These are phyloP conservation scores for Epichloe sibirici DNA, from an alignment of 2,329 filamentous ascomycete species.

Conservation along the genomic window DNA sequence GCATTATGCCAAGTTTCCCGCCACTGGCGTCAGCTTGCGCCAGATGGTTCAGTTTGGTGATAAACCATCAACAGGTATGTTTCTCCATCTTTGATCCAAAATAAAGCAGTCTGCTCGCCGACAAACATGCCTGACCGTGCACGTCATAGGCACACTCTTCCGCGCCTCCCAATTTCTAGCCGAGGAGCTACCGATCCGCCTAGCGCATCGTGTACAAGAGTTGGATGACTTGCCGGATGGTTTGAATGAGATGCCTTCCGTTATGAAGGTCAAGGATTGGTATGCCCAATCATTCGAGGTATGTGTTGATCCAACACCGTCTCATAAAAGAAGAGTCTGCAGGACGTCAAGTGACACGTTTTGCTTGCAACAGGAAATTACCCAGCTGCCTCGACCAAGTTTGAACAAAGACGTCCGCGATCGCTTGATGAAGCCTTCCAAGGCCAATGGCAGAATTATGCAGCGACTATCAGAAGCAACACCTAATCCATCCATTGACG, in stretches of 20 bases:
- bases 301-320: conserved; percentile 18
- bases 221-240: conserved; percentile 86
- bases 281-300: conserved; percentile 99
- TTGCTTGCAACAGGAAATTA: conserved; percentile 63
- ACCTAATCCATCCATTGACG: conserved; percentile 76
- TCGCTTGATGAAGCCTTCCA: conserved; percentile 59
- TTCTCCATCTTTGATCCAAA: conserved; percentile 40
- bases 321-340: not conserved
- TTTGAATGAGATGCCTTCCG: conserved; percentile 94
- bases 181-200: conserved; percentile 91
- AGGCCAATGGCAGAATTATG: conserved; percentile 43
- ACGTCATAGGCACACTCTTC: conserved; percentile 69
- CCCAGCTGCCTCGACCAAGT: conserved; percentile 64
- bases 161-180: conserved; percentile 96
- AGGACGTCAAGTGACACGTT: conserved; percentile 2
- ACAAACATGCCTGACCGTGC: conserved; percentile 6
- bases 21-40: conserved; percentile 86
- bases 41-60: conserved; percentile 99
- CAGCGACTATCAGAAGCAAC: conserved; percentile 74
- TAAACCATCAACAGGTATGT: conserved; percentile 74
- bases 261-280: conserved; percentile 91
- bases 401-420: conserved; percentile 66
- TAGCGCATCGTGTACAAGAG: conserved; percentile 94
- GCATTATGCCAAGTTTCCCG: conserved; percentile 93
- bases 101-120: conserved; percentile 53